Base-by-base conservation (phyloP, 345 rosid genomes). In the Litchi chinensis region DNA sequence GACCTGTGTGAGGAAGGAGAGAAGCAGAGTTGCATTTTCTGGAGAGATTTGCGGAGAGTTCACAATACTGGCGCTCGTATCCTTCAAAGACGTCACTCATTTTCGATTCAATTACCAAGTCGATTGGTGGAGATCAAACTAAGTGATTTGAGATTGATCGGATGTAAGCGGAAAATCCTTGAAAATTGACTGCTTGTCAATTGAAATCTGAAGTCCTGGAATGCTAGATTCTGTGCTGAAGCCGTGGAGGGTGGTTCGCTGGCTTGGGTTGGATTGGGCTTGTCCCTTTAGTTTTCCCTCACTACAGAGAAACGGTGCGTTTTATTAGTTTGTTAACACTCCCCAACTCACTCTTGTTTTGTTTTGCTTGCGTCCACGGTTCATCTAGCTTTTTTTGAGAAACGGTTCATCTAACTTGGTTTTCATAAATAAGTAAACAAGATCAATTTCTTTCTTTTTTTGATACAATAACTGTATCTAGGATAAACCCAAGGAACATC, bases 41-140 rank as follows among this genome's bases (percentile, higher is more conserved):
- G 79, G 95, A 90, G 79, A 95, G 91, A 87, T 84, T 89, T 24
- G 96, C 88, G 18, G 98, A 95, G 86, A 95, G 94, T 82, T 94
- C 97, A 82, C 97, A 94, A 88, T 94, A 94, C 74, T 90, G 97
- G 3, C 97, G 95, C 83, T 92, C 98, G 89, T 94, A 94, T 41
- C 94, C 95, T 82, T 95, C 95, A 72, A 93, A 93, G 18, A 91
- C 96, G 50, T 88, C 93, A 71, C 96, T 95, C 98, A 95, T 95
- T 84, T 87, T 87, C 78, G 62, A 50, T 32, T 19, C 37, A 32
- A 54, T 66, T 76, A 12, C 50, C 24, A 65, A 22, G 10, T 63
- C 57, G 26, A 10, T n/a, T 19, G 50, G 46, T 9, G 37, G 5
- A 19, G 52, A 52, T 66, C 12, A n/a, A 48, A 52, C 22, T n/a